phyloP scores from a whole-genome alignment of 225 moss, liverwort and hornwort species.

The Ulota crispa region DNA sequence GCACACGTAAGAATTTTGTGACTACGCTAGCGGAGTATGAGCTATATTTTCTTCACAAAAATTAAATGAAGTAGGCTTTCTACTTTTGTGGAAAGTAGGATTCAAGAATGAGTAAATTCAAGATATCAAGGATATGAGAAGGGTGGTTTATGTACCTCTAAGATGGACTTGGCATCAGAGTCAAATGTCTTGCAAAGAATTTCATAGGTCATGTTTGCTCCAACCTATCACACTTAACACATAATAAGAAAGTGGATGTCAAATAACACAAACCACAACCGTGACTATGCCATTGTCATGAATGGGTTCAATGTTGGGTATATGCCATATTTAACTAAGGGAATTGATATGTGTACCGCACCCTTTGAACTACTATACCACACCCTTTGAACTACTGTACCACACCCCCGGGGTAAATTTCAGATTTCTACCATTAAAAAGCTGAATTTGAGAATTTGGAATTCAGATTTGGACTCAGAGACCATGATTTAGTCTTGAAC shows the following conservation, averaged over 20 bases:
- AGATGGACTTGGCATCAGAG: conserved; percentile 62
- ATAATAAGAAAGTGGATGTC: neutral
- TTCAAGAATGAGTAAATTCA: too few species aligned
- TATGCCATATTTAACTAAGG: too few species aligned
- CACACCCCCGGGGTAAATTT: too few species aligned
- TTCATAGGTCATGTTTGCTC: conserved; percentile 74
- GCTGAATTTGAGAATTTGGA: too few species aligned
- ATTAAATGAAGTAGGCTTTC: neutral
- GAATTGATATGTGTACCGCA: too few species aligned
- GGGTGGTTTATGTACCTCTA: conserved; percentile 53
- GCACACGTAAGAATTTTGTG: neutral
- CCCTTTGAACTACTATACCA: too few species aligned
- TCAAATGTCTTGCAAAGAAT: conserved; percentile 92
- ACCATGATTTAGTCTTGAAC: too few species aligned
- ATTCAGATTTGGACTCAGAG: too few species aligned
- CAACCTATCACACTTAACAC: conserved; percentile 38
- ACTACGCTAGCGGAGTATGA: neutral
- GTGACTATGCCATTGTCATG: neutral
- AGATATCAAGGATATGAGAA: too few species aligned
- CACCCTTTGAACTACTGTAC: too few species aligned
- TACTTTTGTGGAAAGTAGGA: neutral
- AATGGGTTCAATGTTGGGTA: neutral
- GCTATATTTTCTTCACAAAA: neutral
- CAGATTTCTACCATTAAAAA: too few species aligned
- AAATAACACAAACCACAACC: neutral